Percentiles rank a stretch among this genome's conserved stretches.
Evolutionary conservation across 2,329 filamentous ascomycete species (phyloP).

Genomic region (Colletotrichum caudatum): DNA sequence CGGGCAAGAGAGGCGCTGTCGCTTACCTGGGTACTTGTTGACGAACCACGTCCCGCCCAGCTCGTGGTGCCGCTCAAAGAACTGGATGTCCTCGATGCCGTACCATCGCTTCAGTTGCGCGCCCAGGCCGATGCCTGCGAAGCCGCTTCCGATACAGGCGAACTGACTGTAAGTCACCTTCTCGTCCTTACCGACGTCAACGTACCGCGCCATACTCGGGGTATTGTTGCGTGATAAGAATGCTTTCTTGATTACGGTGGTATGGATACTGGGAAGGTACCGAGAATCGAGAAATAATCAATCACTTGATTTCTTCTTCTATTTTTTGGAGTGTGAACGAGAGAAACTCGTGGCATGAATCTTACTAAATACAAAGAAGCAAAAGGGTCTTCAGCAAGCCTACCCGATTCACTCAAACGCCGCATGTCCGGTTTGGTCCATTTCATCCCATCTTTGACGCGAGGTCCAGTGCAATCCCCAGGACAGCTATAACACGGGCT

Average conservation of each 20-base stretch:
- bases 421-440: neutral
- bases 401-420: no score
- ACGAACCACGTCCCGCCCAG: slow-evolving; percentile 74
- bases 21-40: slow-evolving; percentile 69
- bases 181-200: neutral
- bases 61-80: slow-evolving; percentile 69
- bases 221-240: no score
- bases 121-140: slow-evolving; percentile 71
- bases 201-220: neutral
- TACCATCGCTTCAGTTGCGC: slow-evolving; percentile 69
- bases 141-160: slow-evolving; percentile 68
- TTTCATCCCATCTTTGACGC: neutral
- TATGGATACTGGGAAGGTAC: neutral
- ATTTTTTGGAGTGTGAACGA: neutral
- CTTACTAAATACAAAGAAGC: neutral
- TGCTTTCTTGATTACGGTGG: neutral
- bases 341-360: neutral
- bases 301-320: neutral
- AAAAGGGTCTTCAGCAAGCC: neutral
- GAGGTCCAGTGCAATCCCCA: neutral
- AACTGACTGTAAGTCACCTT: slow-evolving; percentile 51
- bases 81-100: slow-evolving; percentile 67
- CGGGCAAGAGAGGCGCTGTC: neutral
- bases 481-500: neutral
- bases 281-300: neutral